phyloP scores from a whole-genome alignment of 495 filamentous ascomycete genomes.

The Tuber calosporum region DNA sequence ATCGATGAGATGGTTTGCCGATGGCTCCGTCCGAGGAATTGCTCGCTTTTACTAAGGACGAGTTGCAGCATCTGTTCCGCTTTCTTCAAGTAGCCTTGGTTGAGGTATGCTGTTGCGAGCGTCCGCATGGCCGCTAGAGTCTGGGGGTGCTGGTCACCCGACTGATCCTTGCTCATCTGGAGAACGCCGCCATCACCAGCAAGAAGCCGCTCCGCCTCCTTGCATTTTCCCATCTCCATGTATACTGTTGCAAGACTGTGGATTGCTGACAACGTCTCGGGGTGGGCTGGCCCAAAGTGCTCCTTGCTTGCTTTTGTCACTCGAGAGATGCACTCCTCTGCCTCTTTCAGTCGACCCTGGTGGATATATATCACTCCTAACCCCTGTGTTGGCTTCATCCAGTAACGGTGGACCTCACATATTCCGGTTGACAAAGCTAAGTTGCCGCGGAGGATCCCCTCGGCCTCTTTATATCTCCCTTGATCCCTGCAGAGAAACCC shows the following conservation, averaged over 20 bases:
- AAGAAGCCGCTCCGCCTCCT: constrained; percentile 6
- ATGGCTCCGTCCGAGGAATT: constrained; percentile 2
- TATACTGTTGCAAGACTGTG: neutral
- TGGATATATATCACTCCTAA: neutral
- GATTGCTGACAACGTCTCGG: constrained; percentile 11
- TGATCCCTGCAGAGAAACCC: constrained; percentile 25
- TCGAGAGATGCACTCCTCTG: neutral
- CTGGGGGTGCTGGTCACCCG: constrained; percentile 43
- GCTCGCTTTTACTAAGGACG: neutral
- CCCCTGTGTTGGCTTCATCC: neutral
- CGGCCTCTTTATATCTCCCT: constrained; percentile 3
- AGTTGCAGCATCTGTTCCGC: constrained; percentile 2
- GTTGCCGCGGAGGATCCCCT: neutral
- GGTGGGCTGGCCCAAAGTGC: neutral
- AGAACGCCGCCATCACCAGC: neutral
- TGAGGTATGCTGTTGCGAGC: constrained; percentile 30
- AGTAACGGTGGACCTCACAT: neutral
- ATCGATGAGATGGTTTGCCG: neutral
- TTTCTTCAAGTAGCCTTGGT: neutral
- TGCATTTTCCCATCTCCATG: neutral
- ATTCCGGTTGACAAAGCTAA: neutral
- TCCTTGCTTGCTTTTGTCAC: neutral
- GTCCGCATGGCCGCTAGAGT: constrained; percentile 43
- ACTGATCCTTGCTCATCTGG: neutral
- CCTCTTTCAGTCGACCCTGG: constrained; percentile 1